Base-by-base conservation (phyloP, 2,329 filamentous ascomycete genomes). In the Xylaria sp. region DNA sequence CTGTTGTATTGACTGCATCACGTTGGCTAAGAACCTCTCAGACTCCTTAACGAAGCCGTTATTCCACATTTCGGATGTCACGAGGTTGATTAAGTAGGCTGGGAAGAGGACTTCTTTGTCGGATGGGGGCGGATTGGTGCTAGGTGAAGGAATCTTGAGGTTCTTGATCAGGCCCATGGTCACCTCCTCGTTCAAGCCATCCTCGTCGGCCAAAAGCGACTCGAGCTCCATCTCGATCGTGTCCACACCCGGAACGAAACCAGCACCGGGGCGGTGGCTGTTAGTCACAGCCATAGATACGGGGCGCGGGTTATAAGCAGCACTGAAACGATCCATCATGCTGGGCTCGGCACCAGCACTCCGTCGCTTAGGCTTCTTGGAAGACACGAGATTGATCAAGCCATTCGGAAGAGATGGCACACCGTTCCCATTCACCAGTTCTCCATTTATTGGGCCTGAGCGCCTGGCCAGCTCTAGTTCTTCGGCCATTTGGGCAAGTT, bases 61-160 rank as follows among this genome's bases (percentile, higher is more conserved):
- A 85, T 99, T 99, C 96, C 96, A 99, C 96, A 99, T 99, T 84
- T 99, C 96, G 17, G 94, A 98, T 13, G 96, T 99, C 72, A 99
- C 96, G 69, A 99, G 87, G 81, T 99, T 99, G 85, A 99, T 99
- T 75, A 99, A 90, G 81, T 98, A 99, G 10, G 96, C 95, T 40
- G 96, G 96, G 90, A 99, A 99, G 61, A 99, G 87, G 26, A 99
- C 95, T 81, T 99, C 96, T 84, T 99, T 99, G 83, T 99, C 96
- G 20, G 94, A 97, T 11, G 96, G 95, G 62, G 94, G 92, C 23
- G 95, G 94, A 62, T 89, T 95, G 40, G 92, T 91, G 78, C 90
- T 93, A 54, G 96, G 95, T 11, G 91, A 90, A 23, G 96, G 96
- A 71, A 99, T 98, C 87, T 97, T 97, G 74, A 99, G 88, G 79